These are phyloP conservation scores for Amphibolis antarctica DNA, from an alignment of 106 monocot species.

Conservation along the genomic window DNA sequence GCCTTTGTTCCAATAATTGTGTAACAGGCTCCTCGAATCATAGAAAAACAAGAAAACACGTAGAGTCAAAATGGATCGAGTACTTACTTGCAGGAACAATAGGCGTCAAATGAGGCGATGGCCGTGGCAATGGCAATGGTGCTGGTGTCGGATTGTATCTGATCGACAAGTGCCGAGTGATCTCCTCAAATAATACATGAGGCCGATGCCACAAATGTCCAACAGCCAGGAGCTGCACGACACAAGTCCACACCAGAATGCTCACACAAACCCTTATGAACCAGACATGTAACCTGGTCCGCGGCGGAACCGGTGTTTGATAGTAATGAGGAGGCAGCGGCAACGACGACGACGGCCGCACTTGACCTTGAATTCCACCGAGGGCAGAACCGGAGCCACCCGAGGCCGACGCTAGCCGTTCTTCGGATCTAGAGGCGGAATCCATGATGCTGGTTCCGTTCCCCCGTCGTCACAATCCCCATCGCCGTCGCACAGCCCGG, in stretches of 20 bases:
- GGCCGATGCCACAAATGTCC: conserved; percentile 20
- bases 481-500: background rate
- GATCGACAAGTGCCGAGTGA: conserved; percentile 3
- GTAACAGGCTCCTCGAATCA: background rate
- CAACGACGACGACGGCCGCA: background rate
- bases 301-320: conserved; percentile 1
- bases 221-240: conserved; percentile 18
- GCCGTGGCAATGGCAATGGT: background rate
- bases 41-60: background rate
- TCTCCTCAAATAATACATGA: background rate
- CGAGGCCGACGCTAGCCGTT: background rate
- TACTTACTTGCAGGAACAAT: conserved; percentile 11
- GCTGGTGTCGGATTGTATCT: background rate
- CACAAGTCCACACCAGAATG: conserved; percentile 20
- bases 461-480: background rate
- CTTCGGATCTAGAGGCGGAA: conserved; percentile 1
- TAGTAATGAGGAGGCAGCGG: background rate
- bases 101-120: background rate
- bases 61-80: background rate
- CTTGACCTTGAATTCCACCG: background rate
- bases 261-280: conserved; percentile 20
- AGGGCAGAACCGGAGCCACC: background rate
- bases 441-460: background rate
- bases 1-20: too few relatives aligned
- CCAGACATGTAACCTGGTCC: conserved; percentile 20